Base-by-base conservation (phyloP, 805 yeast genomes). In the Candida gorgasii region DNA sequence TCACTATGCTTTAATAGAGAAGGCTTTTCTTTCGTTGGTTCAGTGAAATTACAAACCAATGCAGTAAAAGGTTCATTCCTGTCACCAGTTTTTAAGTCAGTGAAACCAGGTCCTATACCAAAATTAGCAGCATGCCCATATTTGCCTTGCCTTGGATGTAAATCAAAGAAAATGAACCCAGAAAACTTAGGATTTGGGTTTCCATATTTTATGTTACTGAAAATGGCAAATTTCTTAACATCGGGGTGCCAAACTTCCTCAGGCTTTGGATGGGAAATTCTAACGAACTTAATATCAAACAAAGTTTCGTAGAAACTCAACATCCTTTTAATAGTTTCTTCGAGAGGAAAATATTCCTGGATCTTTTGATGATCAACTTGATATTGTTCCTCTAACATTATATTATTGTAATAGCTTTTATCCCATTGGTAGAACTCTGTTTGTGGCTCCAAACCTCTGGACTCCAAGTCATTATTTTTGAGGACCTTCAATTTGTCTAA, bases 61-160 rank as follows among this genome's bases (percentile, higher is more conserved):
- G 89, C 85, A 5, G 93, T 83, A 0, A 82, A 82, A 1, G 95
- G 93, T 48, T 76, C 73, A 11, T 71, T 65, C 55, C 83, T 76
- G 22, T 53, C 60, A 5, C 45, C 47, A 16, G 81, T 82, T 40
- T 72, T 70, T 23, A 63, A 59, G 47, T 73, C 73, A 17, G 63
- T 59, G 54, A 68, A 85, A 1, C 89, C 84, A 9, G 87, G 79
- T 8, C 72, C 65, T 38, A 86, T 60, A 13, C 82, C 83, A 57
- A 88, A 87, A 58, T 84, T 84, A 5, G 96, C 96, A 33, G 95
- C 95, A 60, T 88, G 96, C 1, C 89, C 86, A 63, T 86, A 88
- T 61, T 88, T 88, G 53, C 92, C 92, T 43, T 82, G 84, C 57
- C 96, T 77, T 50, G 95, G 95, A 60, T 86, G 90, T 55, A 87